These are phyloP conservation scores for Gaertneriomyces sp. DNA, from an alignment of 192 early-diverging fungal species.

Conservation along the genomic window DNA sequence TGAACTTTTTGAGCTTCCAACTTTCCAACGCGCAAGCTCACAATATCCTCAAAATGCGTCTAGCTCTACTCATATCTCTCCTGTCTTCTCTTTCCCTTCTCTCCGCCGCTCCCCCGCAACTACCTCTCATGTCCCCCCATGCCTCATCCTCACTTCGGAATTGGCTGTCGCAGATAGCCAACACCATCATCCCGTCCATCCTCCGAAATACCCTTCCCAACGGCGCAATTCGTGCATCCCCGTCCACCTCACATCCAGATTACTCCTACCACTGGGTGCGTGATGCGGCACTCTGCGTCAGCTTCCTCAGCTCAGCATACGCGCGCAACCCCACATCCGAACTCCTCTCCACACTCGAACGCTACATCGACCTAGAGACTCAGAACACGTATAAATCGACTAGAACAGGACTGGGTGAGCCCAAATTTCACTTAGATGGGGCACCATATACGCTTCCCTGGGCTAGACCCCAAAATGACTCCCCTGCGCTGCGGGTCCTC, in stretches of 20 bases:
- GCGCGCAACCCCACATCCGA: background rate
- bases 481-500: slow-evolving; percentile 53
- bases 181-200: too few species aligned
- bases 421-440: slow-evolving; percentile 63
- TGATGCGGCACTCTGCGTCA: slow-evolving; percentile 61
- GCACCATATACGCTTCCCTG: slow-evolving; percentile 44
- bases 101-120: too few species aligned
- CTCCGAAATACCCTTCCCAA: slow-evolving; percentile 23
- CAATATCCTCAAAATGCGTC: too few species aligned
- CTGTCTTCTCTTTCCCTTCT: too few species aligned
- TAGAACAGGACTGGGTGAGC: slow-evolving; percentile 53
- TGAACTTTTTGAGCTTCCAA: too few species aligned
- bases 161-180: too few species aligned
- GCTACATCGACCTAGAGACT: slow-evolving; percentile 33
- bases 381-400: slow-evolving; percentile 21
- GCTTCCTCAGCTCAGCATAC: slow-evolving; percentile 34
- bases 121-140: too few species aligned
- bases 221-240: slow-evolving; percentile 1
- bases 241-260: slow-evolving; percentile 34
- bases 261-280: slow-evolving; percentile 78
- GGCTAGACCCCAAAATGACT: slow-evolving; percentile 73
- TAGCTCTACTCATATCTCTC: too few species aligned
- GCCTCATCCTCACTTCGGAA: too few species aligned
- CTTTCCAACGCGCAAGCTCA: too few species aligned
- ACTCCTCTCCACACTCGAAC: slow-evolving; percentile 9